Percentiles rank a stretch among this genome's conserved stretches.
Conservation (phyloP, 768 basidiomycete genomes). For the Ramaria sp. region DNA sequence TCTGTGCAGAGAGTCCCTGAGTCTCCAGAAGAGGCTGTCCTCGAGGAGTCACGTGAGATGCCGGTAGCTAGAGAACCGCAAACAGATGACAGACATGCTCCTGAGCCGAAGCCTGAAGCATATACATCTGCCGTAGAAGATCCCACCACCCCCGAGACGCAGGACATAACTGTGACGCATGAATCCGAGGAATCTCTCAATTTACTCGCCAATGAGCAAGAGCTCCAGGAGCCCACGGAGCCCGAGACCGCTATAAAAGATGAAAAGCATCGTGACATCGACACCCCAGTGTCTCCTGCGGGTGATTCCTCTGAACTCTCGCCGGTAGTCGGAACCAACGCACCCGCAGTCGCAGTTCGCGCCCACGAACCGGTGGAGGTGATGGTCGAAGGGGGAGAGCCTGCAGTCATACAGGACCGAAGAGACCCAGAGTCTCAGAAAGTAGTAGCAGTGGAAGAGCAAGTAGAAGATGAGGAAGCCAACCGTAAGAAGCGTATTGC, state of each 20-base stretch:
- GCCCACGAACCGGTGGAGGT: not conserved
- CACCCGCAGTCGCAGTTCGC: not conserved
- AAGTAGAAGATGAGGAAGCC: constrained; percentile 29
- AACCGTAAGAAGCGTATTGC: constrained; percentile 47
- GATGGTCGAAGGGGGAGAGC: not conserved
- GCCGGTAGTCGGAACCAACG: not conserved
- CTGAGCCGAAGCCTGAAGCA: not conserved
- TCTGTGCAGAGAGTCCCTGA: not conserved
- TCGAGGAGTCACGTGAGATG: not conserved
- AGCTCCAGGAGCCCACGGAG: not conserved
- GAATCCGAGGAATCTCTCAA: not conserved
- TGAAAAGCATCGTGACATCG: not conserved
- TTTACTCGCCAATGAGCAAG: not conserved
- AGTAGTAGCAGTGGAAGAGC: not conserved
- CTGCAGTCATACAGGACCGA: not conserved
- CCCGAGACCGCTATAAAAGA: not conserved
- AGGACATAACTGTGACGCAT: not conserved
- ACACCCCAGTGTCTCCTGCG: not conserved
- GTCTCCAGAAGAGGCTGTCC: not conserved
- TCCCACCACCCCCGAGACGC: not conserved
- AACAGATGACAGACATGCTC: not conserved
- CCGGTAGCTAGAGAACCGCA: not conserved
- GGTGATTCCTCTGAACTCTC: not conserved
- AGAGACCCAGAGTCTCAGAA: constrained; percentile 6
- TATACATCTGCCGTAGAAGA: not conserved